phyloP scores from a whole-genome alignment of 768 basidiomycete species.

The Boletus coccyginus region DNA sequence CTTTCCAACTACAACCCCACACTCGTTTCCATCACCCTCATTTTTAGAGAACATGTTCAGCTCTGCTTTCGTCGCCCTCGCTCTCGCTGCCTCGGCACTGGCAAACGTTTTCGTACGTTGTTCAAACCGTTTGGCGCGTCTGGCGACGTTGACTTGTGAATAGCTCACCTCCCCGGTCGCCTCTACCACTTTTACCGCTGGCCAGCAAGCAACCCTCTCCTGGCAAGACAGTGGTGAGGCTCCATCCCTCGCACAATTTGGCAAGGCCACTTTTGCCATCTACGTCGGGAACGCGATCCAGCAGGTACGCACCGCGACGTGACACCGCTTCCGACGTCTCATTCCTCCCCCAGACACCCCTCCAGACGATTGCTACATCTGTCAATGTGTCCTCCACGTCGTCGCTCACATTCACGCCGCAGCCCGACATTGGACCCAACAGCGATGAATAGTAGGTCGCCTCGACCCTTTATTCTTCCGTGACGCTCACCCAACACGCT shows the following conservation, averaged over 20 bases:
- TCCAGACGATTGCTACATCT: conserved; percentile 49
- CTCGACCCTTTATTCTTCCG: too few species aligned
- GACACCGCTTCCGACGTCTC: neutral
- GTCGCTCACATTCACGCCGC: conserved; percentile 50
- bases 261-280: conserved; percentile 51
- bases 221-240: conserved; percentile 57
- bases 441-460: conserved; percentile 52
- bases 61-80: conserved; percentile 46
- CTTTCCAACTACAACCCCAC: conserved; percentile 16
- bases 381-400: conserved; percentile 51
- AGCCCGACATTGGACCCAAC: conserved; percentile 53
- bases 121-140: neutral
- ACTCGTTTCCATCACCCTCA: conserved; percentile 23
- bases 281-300: conserved; percentile 58
- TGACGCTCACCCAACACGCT: neutral
- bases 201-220: conserved; percentile 44
- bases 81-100: conserved; percentile 50
- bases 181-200: conserved; percentile 45
- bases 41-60: conserved; percentile 46
- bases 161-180: conserved; percentile 60
- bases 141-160: conserved; percentile 1
- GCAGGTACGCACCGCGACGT: conserved; percentile 45
- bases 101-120: conserved; percentile 56
- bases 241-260: conserved; percentile 53
- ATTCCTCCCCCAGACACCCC: conserved; percentile 40